Conservation (phyloP, 805 yeast genomes). For the Saccharomycopsis vini region DNA sequence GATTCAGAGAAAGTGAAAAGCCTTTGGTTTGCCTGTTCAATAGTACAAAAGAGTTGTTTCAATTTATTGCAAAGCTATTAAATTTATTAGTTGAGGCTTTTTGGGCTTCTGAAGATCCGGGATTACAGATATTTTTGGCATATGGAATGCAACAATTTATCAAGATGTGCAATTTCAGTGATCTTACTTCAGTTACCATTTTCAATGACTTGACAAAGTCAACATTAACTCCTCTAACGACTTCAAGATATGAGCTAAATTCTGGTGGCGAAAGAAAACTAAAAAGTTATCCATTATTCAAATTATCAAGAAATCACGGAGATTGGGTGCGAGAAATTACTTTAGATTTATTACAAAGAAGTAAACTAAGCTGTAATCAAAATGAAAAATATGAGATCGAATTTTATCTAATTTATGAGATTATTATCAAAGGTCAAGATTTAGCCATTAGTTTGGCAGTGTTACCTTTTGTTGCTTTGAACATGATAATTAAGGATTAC, state of each 20-base stretch:
- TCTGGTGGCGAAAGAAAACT: constrained; percentile 38
- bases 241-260: constrained; percentile 65
- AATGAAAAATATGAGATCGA: constrained; percentile 28
- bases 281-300: constrained; percentile 56
- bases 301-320: constrained; percentile 43
- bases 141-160: constrained; percentile 83
- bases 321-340: constrained; percentile 70
- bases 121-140: constrained; percentile 73
- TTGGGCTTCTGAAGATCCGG: constrained; percentile 85
- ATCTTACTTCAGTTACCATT: constrained; percentile 27
- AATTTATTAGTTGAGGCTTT: constrained; percentile 71
- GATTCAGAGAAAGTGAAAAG: constrained; percentile 32
- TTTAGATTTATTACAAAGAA: constrained; percentile 49
- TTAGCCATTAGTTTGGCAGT: constrained; percentile 58
- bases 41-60: constrained; percentile 40
- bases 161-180: constrained; percentile 36
- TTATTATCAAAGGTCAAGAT: constrained; percentile 62
- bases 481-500: constrained; percentile 42
- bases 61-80: constrained; percentile 9
- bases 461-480: constrained; percentile 67
- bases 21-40: constrained; percentile 55
- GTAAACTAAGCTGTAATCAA: constrained; percentile 18
- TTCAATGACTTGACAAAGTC: constrained; percentile 58
- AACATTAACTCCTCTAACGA: constrained; percentile 64
- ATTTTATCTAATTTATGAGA: constrained; percentile 52